A percentile compares a stretch with the other conserved stretches of the same genome.
Conservation (phyloP, 2,329 filamentous ascomycete genomes). For the Aureobasidium subglaciale region DNA sequence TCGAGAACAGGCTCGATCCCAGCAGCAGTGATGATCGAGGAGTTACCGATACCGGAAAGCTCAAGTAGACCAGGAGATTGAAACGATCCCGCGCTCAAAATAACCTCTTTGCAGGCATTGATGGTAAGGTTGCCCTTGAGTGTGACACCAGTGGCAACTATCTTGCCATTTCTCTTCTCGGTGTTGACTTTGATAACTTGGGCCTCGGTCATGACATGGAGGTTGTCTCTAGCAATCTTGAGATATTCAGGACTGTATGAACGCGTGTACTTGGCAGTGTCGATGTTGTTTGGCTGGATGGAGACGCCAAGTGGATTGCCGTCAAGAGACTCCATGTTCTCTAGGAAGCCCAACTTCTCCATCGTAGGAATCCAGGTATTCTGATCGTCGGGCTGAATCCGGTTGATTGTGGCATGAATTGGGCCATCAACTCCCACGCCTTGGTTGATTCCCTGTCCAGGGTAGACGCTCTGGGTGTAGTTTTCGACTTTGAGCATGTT, state of each 20-base stretch:
- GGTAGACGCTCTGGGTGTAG: constrained; percentile 28
- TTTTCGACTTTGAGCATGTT: constrained; percentile 25
- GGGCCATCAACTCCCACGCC: constrained; percentile 11
- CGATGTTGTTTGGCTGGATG: constrained; percentile 23
- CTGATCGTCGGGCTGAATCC: constrained; percentile 12
- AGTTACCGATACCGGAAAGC: constrained; percentile 50
- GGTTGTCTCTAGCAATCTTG: constrained; percentile 27
- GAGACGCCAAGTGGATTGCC: constrained; percentile 20
- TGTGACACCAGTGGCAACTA: constrained; percentile 28
- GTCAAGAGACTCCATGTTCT: constrained; percentile 15
- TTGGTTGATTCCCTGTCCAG: constrained; percentile 12
- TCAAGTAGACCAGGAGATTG: constrained; percentile 52
- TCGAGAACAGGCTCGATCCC: constrained; percentile 33
- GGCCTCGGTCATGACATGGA: constrained; percentile 33
- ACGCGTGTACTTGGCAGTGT: constrained; percentile 19
- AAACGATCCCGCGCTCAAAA: constrained; percentile 51
- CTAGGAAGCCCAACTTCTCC: constrained; percentile 16
- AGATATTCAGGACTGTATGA: constrained; percentile 2
- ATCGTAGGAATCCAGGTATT: constrained; percentile 21
- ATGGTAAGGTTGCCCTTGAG: constrained; percentile 26
- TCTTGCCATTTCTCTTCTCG: constrained; percentile 1
- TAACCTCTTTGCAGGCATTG: constrained; percentile 33
- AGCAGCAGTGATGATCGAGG: constrained; percentile 31
- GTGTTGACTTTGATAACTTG: constrained; percentile 36
- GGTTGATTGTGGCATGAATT: constrained; percentile 4